Base-by-base conservation (phyloP, 176 grass and related monocot species). In the Alopecurus myosuroides region DNA sequence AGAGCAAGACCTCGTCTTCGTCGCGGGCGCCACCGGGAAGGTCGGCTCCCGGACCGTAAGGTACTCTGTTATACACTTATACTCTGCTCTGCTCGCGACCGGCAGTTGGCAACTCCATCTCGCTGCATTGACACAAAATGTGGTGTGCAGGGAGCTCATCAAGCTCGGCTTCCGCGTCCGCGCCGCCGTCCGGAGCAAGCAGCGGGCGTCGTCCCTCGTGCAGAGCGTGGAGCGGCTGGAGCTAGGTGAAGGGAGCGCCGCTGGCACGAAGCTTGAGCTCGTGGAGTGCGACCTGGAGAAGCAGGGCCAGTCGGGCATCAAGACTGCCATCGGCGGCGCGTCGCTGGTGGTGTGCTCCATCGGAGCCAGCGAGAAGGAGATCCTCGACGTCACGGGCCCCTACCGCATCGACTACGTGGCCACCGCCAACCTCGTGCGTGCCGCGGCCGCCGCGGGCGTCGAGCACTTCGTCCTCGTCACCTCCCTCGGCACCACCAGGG, bases 391-490 rank as follows among this genome's bases (percentile, higher is more conserved):
- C 31, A 95, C 93, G 18, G 95, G 95, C 1, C 95, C 95, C 6
- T 98, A 98, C 78, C 90, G 91, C 61, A 98, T 98, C 51, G 93
- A 98, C 69, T 95, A 92, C 76, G 77, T 95, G 80, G 91, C 92
- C 71, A 93, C 90, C 35, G 88, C 68, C 77, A 93, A 90, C 76
- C 93, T 98, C 37, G 89, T 98, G 29, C 83, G 93, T 40, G 91
- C 88, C 82, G 95, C 95, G 63, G 85, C 81, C 66, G 33, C 37
- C 30, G 88, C 88, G 66, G 84, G 91, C 63, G 95, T 91, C 45
- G 93, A 92, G 64, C 95, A 98, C 87, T 93, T 98, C 85, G 90
- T 95, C 90, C 80, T 98, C 52, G 89, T 98, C 70, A 98, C 95
- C 58, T 98, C 95, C 79, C 82, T 98, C 89, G 95, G 93, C 63